Percentiles rank a stretch among this genome's conserved stretches.
Conservation (phyloP, 192 early-diverging fungal genomes). For the Dissophora globulifera region DNA sequence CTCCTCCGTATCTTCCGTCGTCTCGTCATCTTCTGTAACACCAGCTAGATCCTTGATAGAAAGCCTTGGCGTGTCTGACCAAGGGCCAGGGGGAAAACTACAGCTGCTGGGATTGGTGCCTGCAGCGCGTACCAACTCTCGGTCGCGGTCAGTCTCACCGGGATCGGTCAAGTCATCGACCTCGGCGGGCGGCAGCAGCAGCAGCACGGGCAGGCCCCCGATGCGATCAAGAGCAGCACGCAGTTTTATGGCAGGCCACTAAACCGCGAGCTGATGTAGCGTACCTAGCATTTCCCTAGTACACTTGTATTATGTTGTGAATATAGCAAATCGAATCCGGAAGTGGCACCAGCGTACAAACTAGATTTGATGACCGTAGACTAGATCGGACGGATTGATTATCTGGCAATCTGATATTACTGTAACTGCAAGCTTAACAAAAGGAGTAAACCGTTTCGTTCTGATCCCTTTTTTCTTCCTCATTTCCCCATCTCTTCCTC, state of each 20-base stretch:
- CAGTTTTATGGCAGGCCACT: conserved; percentile 32
- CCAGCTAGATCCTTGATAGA: neutral
- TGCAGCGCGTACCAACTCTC: neutral
- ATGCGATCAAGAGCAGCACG: conserved; percentile 35
- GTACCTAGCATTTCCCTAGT: too few relatives aligned
- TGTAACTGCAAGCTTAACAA: neutral
- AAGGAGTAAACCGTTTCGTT: neutral
- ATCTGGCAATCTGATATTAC: neutral
- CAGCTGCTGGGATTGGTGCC: conserved; percentile 17
- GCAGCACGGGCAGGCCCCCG: neutral
- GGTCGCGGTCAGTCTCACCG: conserved; percentile 9
- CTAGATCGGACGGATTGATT: too few relatives aligned
- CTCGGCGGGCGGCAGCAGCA: too few relatives aligned
- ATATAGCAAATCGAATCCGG: too few relatives aligned
- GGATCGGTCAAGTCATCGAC: neutral
- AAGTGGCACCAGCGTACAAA: too few relatives aligned
- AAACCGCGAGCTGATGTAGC: conserved; percentile 13
- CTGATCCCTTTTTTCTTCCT: neutral
- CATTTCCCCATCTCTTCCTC: neutral
- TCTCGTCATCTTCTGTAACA: conserved; percentile 15
- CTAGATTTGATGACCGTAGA: too few relatives aligned
- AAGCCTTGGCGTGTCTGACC: neutral
- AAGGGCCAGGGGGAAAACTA: conserved; percentile 1
- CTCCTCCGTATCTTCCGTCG: too few relatives aligned
- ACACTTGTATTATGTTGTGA: too few relatives aligned